Conservation (phyloP, 352 stramenopile genomes). For the Hyaloperonospora brassicae region DNA sequence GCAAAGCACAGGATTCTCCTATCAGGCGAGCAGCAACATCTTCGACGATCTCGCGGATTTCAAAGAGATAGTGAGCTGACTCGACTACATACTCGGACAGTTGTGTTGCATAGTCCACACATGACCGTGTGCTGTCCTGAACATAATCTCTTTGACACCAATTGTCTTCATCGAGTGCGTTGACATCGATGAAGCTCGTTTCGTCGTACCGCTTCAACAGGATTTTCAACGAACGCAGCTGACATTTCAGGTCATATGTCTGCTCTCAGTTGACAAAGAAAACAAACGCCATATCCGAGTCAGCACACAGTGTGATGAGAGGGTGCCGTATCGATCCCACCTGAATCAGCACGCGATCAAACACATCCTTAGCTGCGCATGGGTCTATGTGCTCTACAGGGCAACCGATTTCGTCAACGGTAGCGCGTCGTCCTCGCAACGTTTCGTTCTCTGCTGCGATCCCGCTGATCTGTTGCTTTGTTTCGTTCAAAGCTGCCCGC, state of each 20-base stretch:
- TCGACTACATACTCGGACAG: conserved; percentile 18
- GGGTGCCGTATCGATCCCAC: neutral
- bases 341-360: conserved; percentile 21
- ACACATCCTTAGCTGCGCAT: conserved; percentile 12
- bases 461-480: conserved; percentile 9
- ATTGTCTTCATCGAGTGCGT: conserved; percentile 17
- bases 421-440: conserved; percentile 14
- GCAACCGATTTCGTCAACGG: neutral
- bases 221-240: conserved; percentile 18
- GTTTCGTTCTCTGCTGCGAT: conserved; percentile 15
- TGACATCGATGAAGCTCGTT: conserved; percentile 32
- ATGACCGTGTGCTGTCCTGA: conserved; percentile 7
- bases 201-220: conserved; percentile 16
- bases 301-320: neutral
- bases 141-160: conserved; percentile 5
- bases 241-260: conserved; percentile 24
- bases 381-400: neutral
- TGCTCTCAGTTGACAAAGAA: conserved; percentile 6
- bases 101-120: conserved; percentile 7
- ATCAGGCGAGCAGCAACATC: conserved; percentile 34
- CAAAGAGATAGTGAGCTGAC: conserved; percentile 13
- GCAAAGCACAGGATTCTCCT: conserved; percentile 34
- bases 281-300: neutral
- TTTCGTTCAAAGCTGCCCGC: conserved; percentile 7
- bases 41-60: conserved; percentile 35